These are phyloP conservation scores for Amylocystis lapponica DNA, from an alignment of 768 basidiomycete species.

Conservation along the genomic window DNA sequence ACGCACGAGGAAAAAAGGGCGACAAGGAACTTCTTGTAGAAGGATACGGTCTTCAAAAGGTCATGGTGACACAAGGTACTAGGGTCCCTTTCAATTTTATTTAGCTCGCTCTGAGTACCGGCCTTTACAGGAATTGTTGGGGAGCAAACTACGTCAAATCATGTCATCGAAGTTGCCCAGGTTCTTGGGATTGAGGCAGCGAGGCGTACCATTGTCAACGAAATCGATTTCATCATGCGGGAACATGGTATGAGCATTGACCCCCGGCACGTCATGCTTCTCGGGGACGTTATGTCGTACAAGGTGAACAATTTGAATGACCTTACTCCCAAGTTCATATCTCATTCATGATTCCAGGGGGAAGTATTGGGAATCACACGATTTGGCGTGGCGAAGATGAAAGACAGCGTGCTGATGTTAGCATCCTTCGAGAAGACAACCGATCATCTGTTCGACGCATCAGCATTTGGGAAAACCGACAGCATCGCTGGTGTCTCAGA, in stretches of 20 bases:
- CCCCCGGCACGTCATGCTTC: conserved; percentile 95
- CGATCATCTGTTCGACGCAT: conserved; percentile 97
- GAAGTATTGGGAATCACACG: conserved; percentile 98
- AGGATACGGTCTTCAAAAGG: conserved; percentile 93
- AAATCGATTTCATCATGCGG: conserved; percentile 96
- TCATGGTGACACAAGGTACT: conserved; percentile 95
- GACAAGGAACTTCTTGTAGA: conserved; percentile 93
- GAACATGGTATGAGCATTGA: conserved; percentile 98
- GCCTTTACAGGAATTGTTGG: conserved; percentile 82
- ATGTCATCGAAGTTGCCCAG: conserved; percentile 92
- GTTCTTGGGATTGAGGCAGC: conserved; percentile 99
- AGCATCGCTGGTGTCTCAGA: conserved; percentile 95
- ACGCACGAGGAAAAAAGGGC: conserved; percentile 71
- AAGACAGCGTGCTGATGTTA: conserved; percentile 97
- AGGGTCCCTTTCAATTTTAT: background rate
- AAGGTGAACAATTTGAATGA: conserved; percentile 48
- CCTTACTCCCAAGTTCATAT: background rate
- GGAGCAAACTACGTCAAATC: conserved; percentile 88
- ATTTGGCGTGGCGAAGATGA: conserved; percentile 99
- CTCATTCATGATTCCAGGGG: conserved; percentile 50
- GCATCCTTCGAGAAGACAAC: conserved; percentile 99
- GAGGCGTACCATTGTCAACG: conserved; percentile 88
- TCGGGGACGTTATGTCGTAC: conserved; percentile 98
- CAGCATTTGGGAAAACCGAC: conserved; percentile 94
- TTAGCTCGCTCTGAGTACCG: too few relatives aligned